Evolutionary conservation across 257 asterid genomes (phyloP), one percentile per base, ranked within the genome.

Genomic region (Eustoma russellianum): DNA sequence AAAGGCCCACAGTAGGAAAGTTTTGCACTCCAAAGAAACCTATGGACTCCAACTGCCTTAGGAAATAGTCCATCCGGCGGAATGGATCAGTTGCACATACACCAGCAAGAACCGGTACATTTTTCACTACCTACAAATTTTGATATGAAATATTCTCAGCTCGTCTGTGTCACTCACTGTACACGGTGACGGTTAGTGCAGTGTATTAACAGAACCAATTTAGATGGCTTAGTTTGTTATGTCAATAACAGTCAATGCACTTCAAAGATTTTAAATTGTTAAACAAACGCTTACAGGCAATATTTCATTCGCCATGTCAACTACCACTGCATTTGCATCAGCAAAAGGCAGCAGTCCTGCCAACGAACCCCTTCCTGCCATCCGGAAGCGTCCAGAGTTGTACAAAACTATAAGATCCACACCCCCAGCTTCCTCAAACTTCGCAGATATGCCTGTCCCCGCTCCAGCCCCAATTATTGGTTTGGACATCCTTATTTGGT

Each of bases 381-480:
- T 91, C 70, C 98, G 81, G 69, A 91, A 91, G 51, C 96, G 78
- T 44, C 98, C 98, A 0, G 98, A 91, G 71, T 91, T 91, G 76
- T 84, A 91, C 67, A 91, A 33, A 58, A 91, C 92, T 51, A 91
- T 87, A 57, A 91, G 75, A 74, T 91, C 98, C 41, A 91, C 96
- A 15, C 96, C 98, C 52, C 98, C 98, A 61, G 68, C 85, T 85
- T 91, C 96, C 81, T 91, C 98, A 79, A 91, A 87, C 78, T 91
- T 91, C 19, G 98, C 96, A 17, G 98, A 91, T 69, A 91, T 91
- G 71, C 98, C 96, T 33, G 98, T 87, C 59, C 98, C 96, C 11
- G 96, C 98, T n/a, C 98, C 98, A 61, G 96, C 96, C 54, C 96
- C 98, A 63, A 91, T 79, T 52, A 91, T 73, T 38, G 98, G 98